Evolutionary conservation across 495 filamentous ascomycete genomes (phyloP), one percentile per base, ranked within the genome.

Genomic region (Jackrogersella minutella): DNA sequence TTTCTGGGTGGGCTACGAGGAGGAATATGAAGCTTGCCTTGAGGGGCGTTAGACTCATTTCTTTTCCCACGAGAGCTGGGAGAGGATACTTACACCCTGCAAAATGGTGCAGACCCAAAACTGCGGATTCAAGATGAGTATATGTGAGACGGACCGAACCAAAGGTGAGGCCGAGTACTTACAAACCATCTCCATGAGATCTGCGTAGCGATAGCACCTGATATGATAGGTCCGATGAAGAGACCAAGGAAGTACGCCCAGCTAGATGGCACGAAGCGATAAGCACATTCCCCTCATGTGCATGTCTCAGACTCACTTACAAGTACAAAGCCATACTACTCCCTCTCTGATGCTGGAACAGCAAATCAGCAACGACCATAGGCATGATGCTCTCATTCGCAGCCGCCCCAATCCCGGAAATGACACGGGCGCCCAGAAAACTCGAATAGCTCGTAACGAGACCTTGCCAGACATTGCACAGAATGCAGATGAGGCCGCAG

Each of bases 271-370:
- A 49, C 6, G 22, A 14, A 7, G 9, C 2, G 5, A 50, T 52
- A 1, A 67, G 53, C 13, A 69, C 41, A 16, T 57, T 47, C 11
- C 31, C 58, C 40, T 70, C 72, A 28, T 37, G 53, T 10, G 68
- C 14, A 34, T 52, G n/a, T 72, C 33, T 2, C 26, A 1, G 9
- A 14, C 72, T 8, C 6, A 70, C 72, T 10, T 71, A 84, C 71
- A 87, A 88, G 70, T 89, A 89, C 5, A 88, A 62, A 2, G 85
- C 88, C 69, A 88, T 87, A 69, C 85, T 88, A 14, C 80, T 80
- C 2, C 87, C 87, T 50, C 87, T 77, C 63, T 88, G 85, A 68
- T 90, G 86, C 1, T 88, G 77, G 71, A 89, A 88, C 73, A 86
- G 82, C 53, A 88, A 80, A 44, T 89, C 86, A 4, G 85, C 79